Evolutionary conservation across 371 early-diverging fungal species (phyloP).

Genomic region (Apophysomyces sp.): DNA sequence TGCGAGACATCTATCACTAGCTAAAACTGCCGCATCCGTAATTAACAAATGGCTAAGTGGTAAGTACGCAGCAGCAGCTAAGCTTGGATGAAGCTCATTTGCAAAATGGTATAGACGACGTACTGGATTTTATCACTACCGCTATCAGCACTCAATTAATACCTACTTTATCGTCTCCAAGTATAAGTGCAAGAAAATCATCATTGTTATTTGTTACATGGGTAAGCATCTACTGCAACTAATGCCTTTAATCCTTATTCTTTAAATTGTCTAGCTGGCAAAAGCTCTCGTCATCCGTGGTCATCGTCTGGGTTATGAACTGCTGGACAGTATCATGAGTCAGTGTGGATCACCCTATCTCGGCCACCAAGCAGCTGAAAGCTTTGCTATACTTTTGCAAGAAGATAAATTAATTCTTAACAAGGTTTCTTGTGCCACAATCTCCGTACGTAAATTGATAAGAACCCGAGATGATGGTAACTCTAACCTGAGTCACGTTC

Average conservation of each 20-base stretch:
- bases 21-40: constrained; percentile 45
- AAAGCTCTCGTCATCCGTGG: constrained; percentile 58
- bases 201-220: constrained; percentile 8
- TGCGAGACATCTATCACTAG: constrained; percentile 31
- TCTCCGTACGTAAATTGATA: constrained; percentile 43
- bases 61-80: constrained; percentile 10
- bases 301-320: constrained; percentile 51
- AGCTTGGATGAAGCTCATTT: background rate
- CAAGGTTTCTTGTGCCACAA: constrained; percentile 60
- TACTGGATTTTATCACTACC: constrained; percentile 7
- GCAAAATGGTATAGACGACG: constrained; percentile 12
- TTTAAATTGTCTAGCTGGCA: constrained; percentile 40
- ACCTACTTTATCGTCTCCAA: constrained; percentile 3
- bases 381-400: constrained; percentile 61
- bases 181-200: constrained; percentile 4
- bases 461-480: background rate
- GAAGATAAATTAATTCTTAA: constrained; percentile 66
- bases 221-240: background rate
- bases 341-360: constrained; percentile 42
- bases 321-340: constrained; percentile 52
- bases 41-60: constrained; percentile 53
- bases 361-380: constrained; percentile 60
- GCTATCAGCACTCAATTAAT: background rate
- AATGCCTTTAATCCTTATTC: background rate
- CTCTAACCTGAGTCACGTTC: constrained; percentile 1